These are phyloP conservation scores for Pleurotus tuber-regium DNA, from an alignment of 768 basidiomycete genomes.

Conservation along the genomic window DNA sequence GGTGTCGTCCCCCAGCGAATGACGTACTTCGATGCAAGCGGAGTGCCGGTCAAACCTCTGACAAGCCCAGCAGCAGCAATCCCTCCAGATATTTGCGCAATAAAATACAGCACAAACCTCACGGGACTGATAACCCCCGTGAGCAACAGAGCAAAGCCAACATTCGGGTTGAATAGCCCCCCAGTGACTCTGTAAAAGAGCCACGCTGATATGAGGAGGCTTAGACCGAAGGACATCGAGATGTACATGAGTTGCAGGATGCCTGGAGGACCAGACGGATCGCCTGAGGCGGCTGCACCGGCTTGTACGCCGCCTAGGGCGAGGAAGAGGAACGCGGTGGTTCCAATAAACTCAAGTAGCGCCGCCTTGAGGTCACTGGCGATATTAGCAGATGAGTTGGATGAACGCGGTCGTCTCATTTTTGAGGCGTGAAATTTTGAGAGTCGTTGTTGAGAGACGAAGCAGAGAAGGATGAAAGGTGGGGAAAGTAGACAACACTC, in stretches of 20 bases:
- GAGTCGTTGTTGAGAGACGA: too few species aligned
- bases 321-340: conserved; percentile 60
- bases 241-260: conserved; percentile 52
- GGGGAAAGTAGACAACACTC: background rate
- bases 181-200: conserved; percentile 10
- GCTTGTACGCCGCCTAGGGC: conserved; percentile 66
- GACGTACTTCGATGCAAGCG: conserved; percentile 50
- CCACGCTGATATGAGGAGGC: conserved; percentile 63
- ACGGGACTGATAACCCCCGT: conserved; percentile 52
- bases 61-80: conserved; percentile 59
- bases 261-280: conserved; percentile 19
- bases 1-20: too few species aligned
- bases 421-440: too few species aligned
- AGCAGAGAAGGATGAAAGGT: too few species aligned
- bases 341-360: conserved; percentile 55
- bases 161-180: conserved; percentile 50
- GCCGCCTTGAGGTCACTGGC: conserved; percentile 45
- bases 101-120: conserved; percentile 54
- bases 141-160: conserved; percentile 58
- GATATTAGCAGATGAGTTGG: background rate
- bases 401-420: background rate
- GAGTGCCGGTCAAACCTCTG: conserved; percentile 50
- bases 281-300: conserved; percentile 26
- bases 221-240: conserved; percentile 57
- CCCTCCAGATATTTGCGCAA: conserved; percentile 61